Base-by-base conservation (phyloP, 441 rosid genomes). In the Arabidopsis lyrata region DNA sequence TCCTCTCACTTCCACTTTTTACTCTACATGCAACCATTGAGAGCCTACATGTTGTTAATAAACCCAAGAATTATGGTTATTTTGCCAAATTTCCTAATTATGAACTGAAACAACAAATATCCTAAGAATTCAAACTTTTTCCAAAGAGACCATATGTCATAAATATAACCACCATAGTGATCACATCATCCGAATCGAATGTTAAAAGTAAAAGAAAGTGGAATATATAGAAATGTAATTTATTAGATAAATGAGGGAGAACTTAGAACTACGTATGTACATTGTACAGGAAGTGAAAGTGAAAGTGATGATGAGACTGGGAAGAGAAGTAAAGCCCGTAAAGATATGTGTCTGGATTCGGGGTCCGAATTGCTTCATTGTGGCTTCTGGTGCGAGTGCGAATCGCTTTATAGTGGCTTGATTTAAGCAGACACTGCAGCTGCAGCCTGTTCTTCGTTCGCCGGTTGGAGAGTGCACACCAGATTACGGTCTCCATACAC, bases 401-500 rank as follows among this genome's bases (percentile, higher is more conserved):
- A 49, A 50, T 32, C 1, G 36, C 36, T 36, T 20, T 47, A 35
- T 8, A 14, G 20, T 53, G 12, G 12, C 8, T 38, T 53, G 15
- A 35, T 35, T 58, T 35, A 76, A 76, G 76, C 80, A 16, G 80
- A 76, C 14, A 57, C 97, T 41, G 87, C 87, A 27, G 98, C 97
- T 34, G 93, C 97, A 18, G 87, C 95, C 79, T 78, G 82, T 77
- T 92, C 97, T 80, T 92, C 98, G 31, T 11, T 58, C 1, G 71
- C 89, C 16, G 92, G 80, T 4, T 71, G 93, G 68, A 94, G 97
- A 68, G 97, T 92, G 81, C 97, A 92, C 75, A 87, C 69, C 61
- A 95, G 92, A 76, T 94, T 87, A 83, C 97, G 92, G 76, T 95
- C 99, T 22, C 99, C 99, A 47, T 95, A 90, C 36, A 95, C 97